phyloP scores from a whole-genome alignment of 2,329 filamentous ascomycete species.

The Pleochaeta shiraiana region DNA sequence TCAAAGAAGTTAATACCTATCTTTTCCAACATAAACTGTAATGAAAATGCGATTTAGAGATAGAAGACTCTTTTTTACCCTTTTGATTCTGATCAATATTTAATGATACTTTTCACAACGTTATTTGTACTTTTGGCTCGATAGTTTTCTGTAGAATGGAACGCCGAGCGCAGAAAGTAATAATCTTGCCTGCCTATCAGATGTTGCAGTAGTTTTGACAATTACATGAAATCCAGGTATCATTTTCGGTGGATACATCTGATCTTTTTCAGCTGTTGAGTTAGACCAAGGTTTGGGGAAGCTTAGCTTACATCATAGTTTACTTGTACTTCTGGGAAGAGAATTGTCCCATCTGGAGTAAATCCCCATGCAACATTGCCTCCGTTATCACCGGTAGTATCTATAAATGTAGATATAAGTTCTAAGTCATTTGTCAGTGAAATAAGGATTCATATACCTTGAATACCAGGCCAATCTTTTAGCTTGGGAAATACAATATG shows the following conservation, averaged over 20 bases:
- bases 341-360: slow-evolving; percentile 46
- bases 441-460: slow-evolving; percentile 22
- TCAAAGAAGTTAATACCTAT: neutral
- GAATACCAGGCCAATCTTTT: slow-evolving; percentile 84
- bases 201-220: slow-evolving; percentile 16
- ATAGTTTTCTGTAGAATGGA: slow-evolving; percentile 15
- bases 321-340: slow-evolving; percentile 86
- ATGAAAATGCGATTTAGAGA: too few species aligned
- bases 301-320: slow-evolving; percentile 65
- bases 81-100: too few species aligned
- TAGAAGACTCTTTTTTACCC: too few species aligned
- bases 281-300: neutral
- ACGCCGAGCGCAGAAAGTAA: slow-evolving; percentile 13
- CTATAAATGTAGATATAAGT: slow-evolving; percentile 9
- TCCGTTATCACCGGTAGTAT: slow-evolving; percentile 49
- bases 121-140: too few species aligned
- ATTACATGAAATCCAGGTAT: slow-evolving; percentile 20
- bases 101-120: too few species aligned
- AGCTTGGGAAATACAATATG: slow-evolving; percentile 84
- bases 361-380: slow-evolving; percentile 80
- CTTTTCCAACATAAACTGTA: slow-evolving; percentile 12
- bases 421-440: neutral
- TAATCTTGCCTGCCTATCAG: slow-evolving; percentile 14
- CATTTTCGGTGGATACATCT: slow-evolving; percentile 34
- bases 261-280: too few species aligned